Evolutionary conservation across 2,329 filamentous ascomycete genomes (phyloP), one percentile per base, ranked within the genome.

Genomic region (Chaetomium olivaceum): DNA sequence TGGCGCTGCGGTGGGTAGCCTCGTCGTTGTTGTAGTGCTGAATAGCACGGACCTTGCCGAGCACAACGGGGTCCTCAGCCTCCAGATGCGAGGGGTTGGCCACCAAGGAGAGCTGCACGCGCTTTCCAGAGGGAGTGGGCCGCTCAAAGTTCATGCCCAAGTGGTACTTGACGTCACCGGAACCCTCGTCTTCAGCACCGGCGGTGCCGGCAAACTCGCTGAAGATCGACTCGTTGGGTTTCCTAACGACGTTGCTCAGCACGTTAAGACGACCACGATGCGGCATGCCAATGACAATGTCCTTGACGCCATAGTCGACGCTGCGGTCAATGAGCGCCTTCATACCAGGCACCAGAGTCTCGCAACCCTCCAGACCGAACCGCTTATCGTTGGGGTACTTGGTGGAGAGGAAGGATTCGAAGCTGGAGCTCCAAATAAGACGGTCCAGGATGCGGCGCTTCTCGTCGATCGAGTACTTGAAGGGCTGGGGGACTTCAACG

Each of bases 301-400:
- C 95, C 85, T 98, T 98, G 76, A 99, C 91, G 66, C 95, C 95
- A 75, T 97, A 97, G 78, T 99, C 95, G 73, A 99, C 95, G 76
- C 93, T 97, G 76, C 95, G 91, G 80, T 99, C 95, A 71, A 99
- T 99, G 69, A 99, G 83, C 62, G 95, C 95, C 85, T 99, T 99
- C 95, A 99, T 99, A 78, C 95, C 95, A 31, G 95, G 95, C 66
- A 99, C 96, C 71, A 99, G 86, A 64, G 92, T 94, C 80, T 99
- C 95, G 76, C 93, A 96, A 77, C 95, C 95, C 82, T 99, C 95
- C 31, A 99, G 87, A 81, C 95, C 95, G 80, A 99, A 99, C 76
- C 95, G 92, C 87, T 99, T 99, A 82, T 99, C 95, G 80, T 99
- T 99, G 78, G 95, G 95, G 81, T 97, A 98, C 81, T 99, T 99